These are phyloP conservation scores for Blastomyces gilchristii DNA, from an alignment of 2,329 filamentous ascomycete genomes.

Conservation along the genomic window DNA sequence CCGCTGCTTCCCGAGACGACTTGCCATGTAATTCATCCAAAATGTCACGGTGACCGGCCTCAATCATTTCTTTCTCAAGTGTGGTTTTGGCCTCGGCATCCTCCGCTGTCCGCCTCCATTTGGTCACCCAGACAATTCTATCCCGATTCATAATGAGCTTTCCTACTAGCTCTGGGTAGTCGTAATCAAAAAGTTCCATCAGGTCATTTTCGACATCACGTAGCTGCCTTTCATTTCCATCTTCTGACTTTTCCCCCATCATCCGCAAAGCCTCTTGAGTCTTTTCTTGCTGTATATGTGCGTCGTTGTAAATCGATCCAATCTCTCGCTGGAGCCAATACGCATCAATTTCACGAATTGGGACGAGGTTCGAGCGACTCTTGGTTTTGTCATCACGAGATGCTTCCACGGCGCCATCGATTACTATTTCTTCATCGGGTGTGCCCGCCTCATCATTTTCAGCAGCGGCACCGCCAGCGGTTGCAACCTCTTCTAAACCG, in stretches of 20 bases:
- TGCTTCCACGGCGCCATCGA: slow-evolving; percentile 53
- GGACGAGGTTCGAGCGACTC: slow-evolving; percentile 49
- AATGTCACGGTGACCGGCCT: slow-evolving; percentile 75
- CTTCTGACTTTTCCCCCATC: slow-evolving; percentile 61
- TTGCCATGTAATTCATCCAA: slow-evolving; percentile 79
- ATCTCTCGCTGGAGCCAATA: slow-evolving; percentile 96
- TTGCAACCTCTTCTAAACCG: slow-evolving; percentile 42
- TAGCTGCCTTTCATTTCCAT: slow-evolving; percentile 72
- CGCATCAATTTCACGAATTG: slow-evolving; percentile 85
- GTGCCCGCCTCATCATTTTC: slow-evolving; percentile 38
- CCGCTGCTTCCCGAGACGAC: slow-evolving; percentile 43
- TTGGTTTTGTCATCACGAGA: slow-evolving; percentile 39
- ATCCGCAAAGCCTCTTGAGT: slow-evolving; percentile 74
- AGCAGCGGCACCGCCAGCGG: slow-evolving; percentile 31
- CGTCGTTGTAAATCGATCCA: slow-evolving; percentile 76
- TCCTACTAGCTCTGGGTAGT: slow-evolving; percentile 84
- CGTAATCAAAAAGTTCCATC: slow-evolving; percentile 97
- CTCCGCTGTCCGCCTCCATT: slow-evolving; percentile 71
- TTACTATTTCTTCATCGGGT: slow-evolving; percentile 61
- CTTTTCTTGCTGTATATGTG: slow-evolving; percentile 88
- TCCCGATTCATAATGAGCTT: slow-evolving; percentile 86
- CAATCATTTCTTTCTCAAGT: slow-evolving; percentile 83
- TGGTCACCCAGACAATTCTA: slow-evolving; percentile 91
- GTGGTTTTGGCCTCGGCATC: slow-evolving; percentile 60
- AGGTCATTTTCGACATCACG: slow-evolving; percentile 96